Conservation (phyloP, 2,329 filamentous ascomycete species). For the Nigrograna mackinnonii region DNA sequence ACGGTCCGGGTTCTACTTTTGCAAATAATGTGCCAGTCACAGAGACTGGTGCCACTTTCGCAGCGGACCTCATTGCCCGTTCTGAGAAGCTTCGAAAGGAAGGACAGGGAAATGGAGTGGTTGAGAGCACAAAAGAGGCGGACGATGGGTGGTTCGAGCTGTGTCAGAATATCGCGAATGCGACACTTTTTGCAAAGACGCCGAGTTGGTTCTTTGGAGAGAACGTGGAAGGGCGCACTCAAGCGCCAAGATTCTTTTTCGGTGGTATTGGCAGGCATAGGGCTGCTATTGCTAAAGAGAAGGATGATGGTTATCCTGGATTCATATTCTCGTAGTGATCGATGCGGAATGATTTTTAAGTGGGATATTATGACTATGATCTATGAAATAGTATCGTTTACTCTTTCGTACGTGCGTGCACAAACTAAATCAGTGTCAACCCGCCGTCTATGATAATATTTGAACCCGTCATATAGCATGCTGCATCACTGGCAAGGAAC, state of each 20-base stretch:
- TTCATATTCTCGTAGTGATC: no score
- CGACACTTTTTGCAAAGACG: background rate
- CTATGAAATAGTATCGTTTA: no score
- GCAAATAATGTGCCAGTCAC: background rate
- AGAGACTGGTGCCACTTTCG: background rate
- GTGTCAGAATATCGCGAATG: background rate
- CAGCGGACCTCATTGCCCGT: background rate
- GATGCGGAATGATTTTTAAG: no score
- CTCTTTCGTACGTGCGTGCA: no score
- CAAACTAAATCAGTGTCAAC: conserved; percentile 25
- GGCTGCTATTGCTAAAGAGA: background rate
- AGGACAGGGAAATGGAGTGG: background rate
- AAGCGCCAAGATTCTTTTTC: background rate
- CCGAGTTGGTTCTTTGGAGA: background rate
- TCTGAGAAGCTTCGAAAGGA: background rate
- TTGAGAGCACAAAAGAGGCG: background rate
- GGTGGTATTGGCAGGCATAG: background rate
- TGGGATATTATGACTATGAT: no score
- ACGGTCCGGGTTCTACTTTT: background rate
- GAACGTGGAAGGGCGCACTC: background rate
- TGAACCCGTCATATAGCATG: conserved; percentile 70
- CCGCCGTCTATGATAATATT: conserved; percentile 56
- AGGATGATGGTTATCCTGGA: background rate
- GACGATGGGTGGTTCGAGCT: background rate
- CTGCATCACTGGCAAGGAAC: conserved; percentile 8